These are phyloP conservation scores for Cladorrhinum sp. DNA, from an alignment of 2,329 filamentous ascomycete genomes.

Conservation along the genomic window DNA sequence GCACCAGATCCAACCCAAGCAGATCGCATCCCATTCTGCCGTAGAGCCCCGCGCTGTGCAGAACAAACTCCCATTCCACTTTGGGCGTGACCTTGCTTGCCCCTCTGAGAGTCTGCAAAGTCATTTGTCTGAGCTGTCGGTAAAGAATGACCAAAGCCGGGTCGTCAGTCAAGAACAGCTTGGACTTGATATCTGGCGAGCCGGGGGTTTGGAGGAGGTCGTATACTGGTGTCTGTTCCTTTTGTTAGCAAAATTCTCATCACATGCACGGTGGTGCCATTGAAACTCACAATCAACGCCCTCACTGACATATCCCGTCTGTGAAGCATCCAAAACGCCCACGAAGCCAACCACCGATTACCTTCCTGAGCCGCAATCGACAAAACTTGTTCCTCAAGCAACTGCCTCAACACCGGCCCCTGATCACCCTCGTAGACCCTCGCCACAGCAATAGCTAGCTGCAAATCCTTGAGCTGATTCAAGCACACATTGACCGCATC, in stretches of 20 bases:
- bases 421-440: slow-evolving; percentile 86
- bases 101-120: slow-evolving; percentile 78
- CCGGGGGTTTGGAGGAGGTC: slow-evolving; percentile 67
- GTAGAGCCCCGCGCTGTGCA: slow-evolving; percentile 81
- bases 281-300: slow-evolving; percentile 66
- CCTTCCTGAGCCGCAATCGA: slow-evolving; percentile 73
- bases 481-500: slow-evolving; percentile 85
- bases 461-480: slow-evolving; percentile 82
- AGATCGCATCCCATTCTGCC: slow-evolving; percentile 92
- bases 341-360: slow-evolving; percentile 90
- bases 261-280: background rate
- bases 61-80: slow-evolving; percentile 83
- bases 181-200: slow-evolving; percentile 68
- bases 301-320: slow-evolving; percentile 80
- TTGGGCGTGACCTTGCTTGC: slow-evolving; percentile 74
- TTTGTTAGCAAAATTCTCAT: slow-evolving; percentile 2
- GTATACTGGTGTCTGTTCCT: slow-evolving; percentile 69
- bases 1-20: slow-evolving; percentile 78
- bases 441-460: slow-evolving; percentile 83
- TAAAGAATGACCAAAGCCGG: slow-evolving; percentile 87
- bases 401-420: slow-evolving; percentile 66
- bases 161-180: slow-evolving; percentile 84
- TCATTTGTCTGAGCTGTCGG: slow-evolving; percentile 76
- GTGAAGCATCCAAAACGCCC: slow-evolving; percentile 91
- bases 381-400: slow-evolving; percentile 78